Evolutionary conservation across 148 eudicot genomes (phyloP), one percentile per base, ranked within the genome.

Genomic region (Amaranthus cruentus): DNA sequence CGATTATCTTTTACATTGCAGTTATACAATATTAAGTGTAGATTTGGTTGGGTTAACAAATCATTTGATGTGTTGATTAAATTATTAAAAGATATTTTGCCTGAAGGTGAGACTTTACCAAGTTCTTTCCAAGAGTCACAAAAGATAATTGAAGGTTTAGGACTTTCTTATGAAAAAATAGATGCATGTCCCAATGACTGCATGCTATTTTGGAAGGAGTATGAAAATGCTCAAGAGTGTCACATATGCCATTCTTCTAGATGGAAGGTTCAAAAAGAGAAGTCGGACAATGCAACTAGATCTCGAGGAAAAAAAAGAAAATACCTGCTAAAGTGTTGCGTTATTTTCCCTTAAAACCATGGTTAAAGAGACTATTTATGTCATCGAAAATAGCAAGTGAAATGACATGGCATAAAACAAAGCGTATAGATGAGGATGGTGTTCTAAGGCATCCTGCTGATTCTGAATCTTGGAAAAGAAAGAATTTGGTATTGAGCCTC

Each of bases 171-270:
- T 67, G 70, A 67, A 14, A 67, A 67, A 7, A 67, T 67, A 6
- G 53, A 67, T 18, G 70, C 70, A 2, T 67, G 70, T 50, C 70
- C 46, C 50, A 67, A 67, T 7, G 54, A 67, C 2, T 67, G 70
- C 14, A 49, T 62, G 10, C 12, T 62, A 7, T 28, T 28, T 28
- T 42, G 46, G 47, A 47, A 47, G 2, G 66, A 62, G 7, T 21
- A 49, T 5, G 51, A 43, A 15, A 38, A 67, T 7, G 54, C 18
- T 0, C 15, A 63, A 42, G 67, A 63, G 67, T 63, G 67, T 11
- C 49, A 21, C 6, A 54, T 54, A 69, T 69, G 65, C 10, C 74
- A 47, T 61, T 12, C 74, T 47, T 71, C 74, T 47, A 58, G 74
- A 59, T 71, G 74, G 43, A 67, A 67, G 15, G 5, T 7, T 49